Evolutionary conservation across 2,329 filamentous ascomycete genomes (phyloP).

Genomic region (Colletotrichum sp.): DNA sequence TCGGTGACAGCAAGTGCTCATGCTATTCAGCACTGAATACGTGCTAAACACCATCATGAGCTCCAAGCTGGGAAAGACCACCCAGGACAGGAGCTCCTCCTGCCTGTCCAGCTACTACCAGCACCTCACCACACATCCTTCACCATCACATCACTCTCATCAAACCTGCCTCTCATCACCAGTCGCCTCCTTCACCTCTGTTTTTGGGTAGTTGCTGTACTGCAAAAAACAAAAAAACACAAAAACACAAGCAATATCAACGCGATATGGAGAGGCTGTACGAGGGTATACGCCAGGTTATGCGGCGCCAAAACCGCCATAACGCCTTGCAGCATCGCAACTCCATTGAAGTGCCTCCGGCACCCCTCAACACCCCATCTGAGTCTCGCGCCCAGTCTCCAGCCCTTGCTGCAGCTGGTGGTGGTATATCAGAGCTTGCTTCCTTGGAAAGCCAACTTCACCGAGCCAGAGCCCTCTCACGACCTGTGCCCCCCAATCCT

Average conservation of each 20-base stretch:
- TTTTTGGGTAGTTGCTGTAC: not conserved
- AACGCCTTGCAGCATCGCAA: not conserved
- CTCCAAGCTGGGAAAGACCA: not conserved
- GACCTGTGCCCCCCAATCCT: conserved; percentile 14
- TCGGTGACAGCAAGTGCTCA: not conserved
- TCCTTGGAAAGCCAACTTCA: conserved; percentile 3
- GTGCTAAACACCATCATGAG: not conserved
- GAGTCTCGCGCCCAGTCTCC: conserved; percentile 9
- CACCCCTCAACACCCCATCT: conserved; percentile 10
- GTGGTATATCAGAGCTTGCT: not conserved
- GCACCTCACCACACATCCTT: not conserved
- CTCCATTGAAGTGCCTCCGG: conserved; percentile 13
- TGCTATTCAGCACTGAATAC: not conserved
- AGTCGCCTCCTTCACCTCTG: not conserved
- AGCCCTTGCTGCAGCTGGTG: not conserved
- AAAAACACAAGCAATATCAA: not conserved
- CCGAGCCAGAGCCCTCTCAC: conserved; percentile 7
- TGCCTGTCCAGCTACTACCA: not conserved
- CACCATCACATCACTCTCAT: not conserved
- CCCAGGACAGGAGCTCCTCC: not conserved
- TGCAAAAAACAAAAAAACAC: not conserved
- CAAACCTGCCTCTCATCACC: not conserved
- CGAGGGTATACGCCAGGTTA: conserved; percentile 5
- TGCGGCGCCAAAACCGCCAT: conserved; percentile 5
- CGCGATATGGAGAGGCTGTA: not conserved